A percentile compares a stretch with the other conserved stretches of the same genome.
Evolutionary conservation across 176 grass and related monocot species (phyloP).

Genomic region (Alopecurus myosuroides): DNA sequence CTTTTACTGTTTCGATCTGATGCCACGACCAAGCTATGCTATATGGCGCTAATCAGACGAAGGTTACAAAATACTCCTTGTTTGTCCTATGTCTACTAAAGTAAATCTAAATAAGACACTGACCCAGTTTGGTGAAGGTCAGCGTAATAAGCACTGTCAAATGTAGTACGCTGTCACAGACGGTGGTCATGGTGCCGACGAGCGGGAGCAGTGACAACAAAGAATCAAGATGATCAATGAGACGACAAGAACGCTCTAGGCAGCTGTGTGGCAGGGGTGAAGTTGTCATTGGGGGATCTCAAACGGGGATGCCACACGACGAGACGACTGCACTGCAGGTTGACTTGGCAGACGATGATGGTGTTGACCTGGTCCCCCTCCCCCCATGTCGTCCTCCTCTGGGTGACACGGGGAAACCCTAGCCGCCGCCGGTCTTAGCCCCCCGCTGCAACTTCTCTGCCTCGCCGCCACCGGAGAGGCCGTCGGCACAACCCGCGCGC

Average conservation of each 20-base stretch:
- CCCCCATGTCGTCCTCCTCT: too few relatives aligned
- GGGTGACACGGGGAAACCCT: too few relatives aligned
- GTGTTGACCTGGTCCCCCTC: too few relatives aligned
- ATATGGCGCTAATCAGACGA: too few relatives aligned
- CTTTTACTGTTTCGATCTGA: neutral
- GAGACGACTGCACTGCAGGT: neutral
- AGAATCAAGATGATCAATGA: neutral
- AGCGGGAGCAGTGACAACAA: neutral
- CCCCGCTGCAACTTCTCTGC: too few relatives aligned
- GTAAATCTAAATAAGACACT: neutral
- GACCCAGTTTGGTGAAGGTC: neutral
- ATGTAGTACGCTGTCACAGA: neutral
- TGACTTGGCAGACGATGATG: neutral
- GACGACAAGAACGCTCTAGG: neutral
- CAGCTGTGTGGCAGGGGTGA: neutral
- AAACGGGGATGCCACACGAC: neutral
- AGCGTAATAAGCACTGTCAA: neutral
- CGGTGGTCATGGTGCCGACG: neutral
- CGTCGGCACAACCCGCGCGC: too few relatives aligned
- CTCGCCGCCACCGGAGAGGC: too few relatives aligned
- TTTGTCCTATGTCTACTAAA: neutral
- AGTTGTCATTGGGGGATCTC: neutral
- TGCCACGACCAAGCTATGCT: neutral
- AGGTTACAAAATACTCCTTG: too few relatives aligned
- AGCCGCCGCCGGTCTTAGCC: too few relatives aligned